Percentiles rank a stretch among this genome's conserved stretches.
phyloP scores from a whole-genome alignment of 106 monocot species.

The Dendrobium nobile region DNA sequence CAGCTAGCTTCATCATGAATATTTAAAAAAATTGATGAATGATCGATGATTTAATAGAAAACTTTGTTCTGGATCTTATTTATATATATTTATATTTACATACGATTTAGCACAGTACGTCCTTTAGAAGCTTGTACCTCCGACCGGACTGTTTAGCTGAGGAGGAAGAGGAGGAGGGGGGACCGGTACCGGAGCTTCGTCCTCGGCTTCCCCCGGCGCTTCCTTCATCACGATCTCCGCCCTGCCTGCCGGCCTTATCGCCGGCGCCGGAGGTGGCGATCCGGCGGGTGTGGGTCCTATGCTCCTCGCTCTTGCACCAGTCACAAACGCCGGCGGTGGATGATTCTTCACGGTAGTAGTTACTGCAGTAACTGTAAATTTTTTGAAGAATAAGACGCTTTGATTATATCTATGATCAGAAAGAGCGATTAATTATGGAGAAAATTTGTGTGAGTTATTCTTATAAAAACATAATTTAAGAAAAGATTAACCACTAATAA shows the following conservation, averaged over 20 bases:
- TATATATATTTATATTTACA: too few relatives aligned
- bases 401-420: neutral
- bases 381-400: too few relatives aligned
- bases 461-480: too few relatives aligned
- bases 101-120: conserved; percentile 27
- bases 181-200: neutral
- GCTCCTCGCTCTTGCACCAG: conserved; percentile 10
- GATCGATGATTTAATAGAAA: too few relatives aligned
- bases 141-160: conserved; percentile 24
- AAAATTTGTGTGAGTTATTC: neutral
- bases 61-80: too few relatives aligned
- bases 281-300: neutral
- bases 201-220: neutral
- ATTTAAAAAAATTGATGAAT: too few relatives aligned
- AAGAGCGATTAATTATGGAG: neutral
- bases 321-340: conserved; percentile 6
- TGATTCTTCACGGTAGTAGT: conserved; percentile 22
- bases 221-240: conserved; percentile 1
- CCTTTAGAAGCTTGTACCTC: conserved; percentile 60
- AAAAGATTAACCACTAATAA: neutral
- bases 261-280: neutral
- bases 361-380: conserved; percentile 49
- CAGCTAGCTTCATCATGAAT: too few relatives aligned
- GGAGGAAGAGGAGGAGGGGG: conserved; percentile 10
- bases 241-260: neutral